Conservation (phyloP, 2,329 filamentous ascomycete species). For the Trichoderma atrobrunneum region DNA sequence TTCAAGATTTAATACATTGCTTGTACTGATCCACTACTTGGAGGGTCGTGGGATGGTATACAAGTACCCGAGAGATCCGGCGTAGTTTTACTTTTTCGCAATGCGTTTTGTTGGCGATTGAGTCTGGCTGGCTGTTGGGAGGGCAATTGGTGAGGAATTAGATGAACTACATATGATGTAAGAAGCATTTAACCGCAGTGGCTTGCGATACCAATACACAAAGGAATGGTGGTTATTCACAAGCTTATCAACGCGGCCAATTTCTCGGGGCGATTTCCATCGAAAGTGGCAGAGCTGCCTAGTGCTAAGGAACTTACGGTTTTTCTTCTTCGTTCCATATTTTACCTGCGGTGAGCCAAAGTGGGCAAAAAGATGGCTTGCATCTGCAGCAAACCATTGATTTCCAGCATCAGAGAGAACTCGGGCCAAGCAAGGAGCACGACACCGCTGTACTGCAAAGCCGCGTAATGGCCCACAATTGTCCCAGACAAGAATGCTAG, state of each 20-base stretch:
- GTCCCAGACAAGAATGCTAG: neutral
- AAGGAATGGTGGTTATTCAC: neutral
- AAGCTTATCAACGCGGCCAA: neutral
- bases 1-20: neutral
- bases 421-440: neutral
- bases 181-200: neutral
- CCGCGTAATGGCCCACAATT: neutral
- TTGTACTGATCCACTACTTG: neutral
- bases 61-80: neutral
- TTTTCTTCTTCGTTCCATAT: neutral
- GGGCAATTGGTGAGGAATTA: neutral
- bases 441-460: neutral
- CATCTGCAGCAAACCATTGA: neutral
- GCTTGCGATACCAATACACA: neutral
- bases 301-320: neutral
- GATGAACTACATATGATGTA: neutral
- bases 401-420: neutral
- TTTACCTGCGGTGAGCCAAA: neutral
- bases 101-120: neutral
- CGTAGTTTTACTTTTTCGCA: neutral
- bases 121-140: neutral
- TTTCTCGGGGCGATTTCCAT: neutral
- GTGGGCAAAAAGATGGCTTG: neutral
- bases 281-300: neutral
- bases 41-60: neutral